Base-by-base conservation (phyloP, 345 rosid species). In the Streptanthus diversifolius region DNA sequence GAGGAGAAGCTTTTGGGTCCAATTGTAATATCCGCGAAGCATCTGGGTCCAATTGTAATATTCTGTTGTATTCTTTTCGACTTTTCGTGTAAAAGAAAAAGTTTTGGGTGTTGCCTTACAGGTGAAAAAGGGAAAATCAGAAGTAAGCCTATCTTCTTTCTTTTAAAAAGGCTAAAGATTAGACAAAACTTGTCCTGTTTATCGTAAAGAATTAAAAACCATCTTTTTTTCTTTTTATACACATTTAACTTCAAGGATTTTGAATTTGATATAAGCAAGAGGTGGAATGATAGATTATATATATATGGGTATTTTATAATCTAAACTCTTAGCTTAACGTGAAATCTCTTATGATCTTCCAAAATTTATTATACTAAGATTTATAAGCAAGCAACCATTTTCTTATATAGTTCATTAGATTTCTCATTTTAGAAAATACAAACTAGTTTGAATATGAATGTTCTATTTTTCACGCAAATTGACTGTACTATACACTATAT, bases 101-200 rank as follows among this genome's bases (percentile, higher is more conserved):
- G 60, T 59, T 72, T 32, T 65, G 78, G 54, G 74, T 43, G 45
- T 37, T 65, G 71, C 63, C 69, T 75, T 75, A 75, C 68, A 59
- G 68, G 63, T 75, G 68, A 32, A 66, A 68, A 66, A 13, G 18
- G 47, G 10, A 32, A 68, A 33, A 15, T 30, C 64, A 62, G 41
- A 52, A 61, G 39, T 75, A 63, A 68, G 21, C 13, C n/a, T 53
- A 47, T 59, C 74, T 43, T 39, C 29, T 41, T 13, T 68, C 32
- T 25, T 48, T 7, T 10, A 51, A 68, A 30, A 75, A 60, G 63
- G 39, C 63, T 43, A 36, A n/a, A 36, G 47, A 13, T 30, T 41
- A 43, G 13, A 21, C 39, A 24, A 35, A 55, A 35, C 33, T 64
- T 24, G 9, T 24, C 1, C 36, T 43, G n/a, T 24, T 8, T 43